Evolutionary conservation across 768 basidiomycete species (phyloP).

Genomic region (Podaxis rugospora): DNA sequence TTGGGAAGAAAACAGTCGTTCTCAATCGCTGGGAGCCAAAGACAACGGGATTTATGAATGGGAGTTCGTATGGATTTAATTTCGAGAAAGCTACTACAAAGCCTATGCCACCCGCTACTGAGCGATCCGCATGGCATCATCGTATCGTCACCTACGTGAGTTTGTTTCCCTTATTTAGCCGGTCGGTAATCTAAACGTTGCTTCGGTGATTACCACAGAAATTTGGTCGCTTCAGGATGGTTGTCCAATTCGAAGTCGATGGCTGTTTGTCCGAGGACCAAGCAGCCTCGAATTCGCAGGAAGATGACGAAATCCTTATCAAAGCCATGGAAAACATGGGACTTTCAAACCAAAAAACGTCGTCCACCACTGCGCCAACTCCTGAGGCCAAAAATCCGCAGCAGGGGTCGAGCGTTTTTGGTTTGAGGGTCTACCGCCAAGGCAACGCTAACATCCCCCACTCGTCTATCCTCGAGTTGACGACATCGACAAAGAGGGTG

Average conservation of each 20-base stretch:
- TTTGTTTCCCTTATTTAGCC: not conserved
- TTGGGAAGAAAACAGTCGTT: constrained; percentile 52
- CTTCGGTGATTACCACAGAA: constrained; percentile 32
- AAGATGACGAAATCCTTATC: constrained; percentile 31
- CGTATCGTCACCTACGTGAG: constrained; percentile 61
- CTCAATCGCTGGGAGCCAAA: constrained; percentile 54
- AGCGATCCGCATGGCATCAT: constrained; percentile 50
- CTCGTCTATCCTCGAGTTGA: constrained; percentile 40
- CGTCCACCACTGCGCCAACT: not conserved
- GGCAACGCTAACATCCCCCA: constrained; percentile 32
- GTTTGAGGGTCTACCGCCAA: constrained; percentile 20
- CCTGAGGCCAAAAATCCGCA: not conserved
- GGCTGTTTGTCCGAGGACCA: constrained; percentile 19
- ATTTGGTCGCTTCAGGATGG: constrained; percentile 37
- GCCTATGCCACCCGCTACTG: constrained; percentile 42
- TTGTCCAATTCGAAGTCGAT: constrained; percentile 26
- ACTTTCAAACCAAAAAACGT: constrained; percentile 16
- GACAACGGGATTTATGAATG: constrained; percentile 27
- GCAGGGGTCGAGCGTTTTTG: not conserved
- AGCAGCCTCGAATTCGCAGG: constrained; percentile 18
- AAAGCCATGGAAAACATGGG: constrained; percentile 28
- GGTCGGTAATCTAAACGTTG: not conserved
- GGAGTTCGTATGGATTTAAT: constrained; percentile 49
- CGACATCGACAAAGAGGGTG: constrained; percentile 33
- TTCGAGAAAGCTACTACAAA: constrained; percentile 56